Base-by-base conservation (phyloP, 345 rosid genomes). In the Abelmoschus esculentus region DNA sequence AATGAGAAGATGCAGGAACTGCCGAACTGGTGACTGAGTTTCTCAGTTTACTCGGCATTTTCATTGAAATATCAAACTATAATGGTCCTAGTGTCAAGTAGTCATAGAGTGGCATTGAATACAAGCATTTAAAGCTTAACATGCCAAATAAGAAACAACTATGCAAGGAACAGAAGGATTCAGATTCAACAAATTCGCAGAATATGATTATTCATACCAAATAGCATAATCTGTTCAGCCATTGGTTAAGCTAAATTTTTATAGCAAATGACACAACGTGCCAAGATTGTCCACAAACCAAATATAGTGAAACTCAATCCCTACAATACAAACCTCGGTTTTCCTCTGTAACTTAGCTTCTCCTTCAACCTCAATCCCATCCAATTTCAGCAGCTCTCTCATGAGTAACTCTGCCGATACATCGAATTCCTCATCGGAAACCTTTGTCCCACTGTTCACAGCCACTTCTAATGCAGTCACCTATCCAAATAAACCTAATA, bases 321-420 rank as follows among this genome's bases (percentile, higher is more conserved):
- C 29, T 54, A 56, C 3, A 71, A 56, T 26, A 78, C 88, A 17
- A 55, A 93, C 97, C 97, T 90, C 98, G 61, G 96, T 86, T 83
- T 82, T 93, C 19, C 98, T 82, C 78, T 76, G 92, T 55, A 81
- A 9, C 80, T 80, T 87, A 50, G 95, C 96, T 78, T 90, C 95
- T 31, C 97, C 98, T 76, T 85, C 89, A 29, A 97, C 98, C 81
- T 82, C 83, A 18, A 90, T 84, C n/a, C 85, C 74, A 75, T 93
- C 98, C 83, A 93, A 73, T 70, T 87, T 89, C 72, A 93, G 92
- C 82, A 93, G 66, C 80, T 87, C 89, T 74, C 81, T 86, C 98
- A 93, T 93, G 11, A 93, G 90, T 74, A 93, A 83, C 86, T 93
- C 98, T 1, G 93, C 80, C 12, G 89, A 75, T 58, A 81, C 63